Base-by-base conservation (phyloP, 441 rosid genomes). In the Pelargonium citronellum region DNA sequence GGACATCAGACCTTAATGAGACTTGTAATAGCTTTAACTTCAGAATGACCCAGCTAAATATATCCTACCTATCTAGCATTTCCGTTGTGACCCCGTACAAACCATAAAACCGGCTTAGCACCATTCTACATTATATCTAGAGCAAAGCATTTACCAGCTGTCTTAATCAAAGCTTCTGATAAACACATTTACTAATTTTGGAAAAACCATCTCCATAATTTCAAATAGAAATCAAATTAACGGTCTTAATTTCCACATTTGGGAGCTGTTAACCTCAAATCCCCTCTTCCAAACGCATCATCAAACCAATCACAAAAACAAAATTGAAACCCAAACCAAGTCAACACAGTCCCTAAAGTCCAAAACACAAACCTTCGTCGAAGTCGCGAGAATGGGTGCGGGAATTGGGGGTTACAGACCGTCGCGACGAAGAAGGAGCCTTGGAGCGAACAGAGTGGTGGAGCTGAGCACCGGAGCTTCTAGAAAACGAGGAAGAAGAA, bases 401-500 rank as follows among this genome's bases (percentile, higher is more conserved):
- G 63, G 85, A 76, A 39, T 80, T 80, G 43, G 91, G 89, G 66
- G 89, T 87, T 15, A 83, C 84, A 75, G 96, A 83, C 71, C 93
- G 96, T 53, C 93, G 72, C 20, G 16, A 74, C 37, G 87, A 66
- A 16, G 87, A 66, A 16, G 87, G 39, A 24, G 85, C 65, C 68
- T 51, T 74, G 68, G 72, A 53, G 66, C 72, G 72, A 69, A 12
- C 34, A 62, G 62, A 57, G 12, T 57, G 62, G n/a, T 19, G 19
- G 9, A 57, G 19, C 2, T 55, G 61, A 16, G 61, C 61, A 2
- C 30, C 44, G 55, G 22, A 19, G 7, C 69, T 53, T 53, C 8
- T 22, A 8, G 71, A 69, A 22, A 81, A 58, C 71, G 83, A 75
- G 13, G 79, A n/a, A n/a, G 80, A 71, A 30, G 37, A 65, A 12